Base-by-base conservation (phyloP, 305 asterid genomes). In the Solanum hybrid region DNA sequence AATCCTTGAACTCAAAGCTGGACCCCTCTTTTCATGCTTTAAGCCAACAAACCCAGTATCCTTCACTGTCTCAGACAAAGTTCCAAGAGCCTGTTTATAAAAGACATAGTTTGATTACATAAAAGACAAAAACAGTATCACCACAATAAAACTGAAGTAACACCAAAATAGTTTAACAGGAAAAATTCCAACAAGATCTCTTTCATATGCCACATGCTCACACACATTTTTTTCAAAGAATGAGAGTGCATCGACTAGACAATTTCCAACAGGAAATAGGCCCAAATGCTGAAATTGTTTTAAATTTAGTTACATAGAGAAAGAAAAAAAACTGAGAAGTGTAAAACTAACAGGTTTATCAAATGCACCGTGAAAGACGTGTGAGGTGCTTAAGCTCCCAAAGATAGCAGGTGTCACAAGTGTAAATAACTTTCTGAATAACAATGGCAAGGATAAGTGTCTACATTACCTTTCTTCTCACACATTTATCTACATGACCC, bases 31-130 rank as follows among this genome's bases (percentile, higher is more conserved):
- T 89, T 90, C 94, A 84, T 77, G 89, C 92, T 90, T 93, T 61
- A 91, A 80, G 89, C 83, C 90, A 20, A 81, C 72, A 80, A 91
- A n/a, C 57, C 90, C 93, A 90, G 92, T 90, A 91, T 91, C 95
- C 94, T 95, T 97, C 94, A 96, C 91, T 34, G 95, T 94, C 91
- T 95, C 97, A 87, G 95, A 93, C 77, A 97, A 91, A 91, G 97
- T 94, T 88, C 97, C 95, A 91, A 97, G 98, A 91, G 98, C 98
- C 99, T 97, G 97, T 82, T 85, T 39, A 41, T 4, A 77, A 11
- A 90, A 10, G 81, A 89, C 33, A 88, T 1, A 36, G 33, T 17
- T 36, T 29, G 82, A 39, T 88, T 75, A 88, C 89, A 88, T 27
- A 37, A 11, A 75, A 27, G 27, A 51, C 75, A 29, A 51, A 27